Evolutionary conservation across 352 stramenopile genomes (phyloP).

Genomic region (Globisporangium abappressorium): DNA sequence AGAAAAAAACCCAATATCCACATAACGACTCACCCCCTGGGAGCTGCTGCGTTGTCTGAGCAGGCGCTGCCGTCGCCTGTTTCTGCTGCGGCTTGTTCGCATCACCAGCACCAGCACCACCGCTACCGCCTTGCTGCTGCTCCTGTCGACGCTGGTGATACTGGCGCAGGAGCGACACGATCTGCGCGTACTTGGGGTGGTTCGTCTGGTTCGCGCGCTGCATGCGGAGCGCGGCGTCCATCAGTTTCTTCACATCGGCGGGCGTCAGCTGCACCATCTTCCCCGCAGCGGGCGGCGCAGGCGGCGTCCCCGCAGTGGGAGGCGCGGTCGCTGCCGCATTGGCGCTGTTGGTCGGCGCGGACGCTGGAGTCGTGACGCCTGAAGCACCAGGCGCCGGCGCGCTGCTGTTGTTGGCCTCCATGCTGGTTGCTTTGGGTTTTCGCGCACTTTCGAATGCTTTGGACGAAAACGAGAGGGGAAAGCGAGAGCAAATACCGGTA

Average conservation of each 20-base stretch:
- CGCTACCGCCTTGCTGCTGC: conserved; percentile 19
- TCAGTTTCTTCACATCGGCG: conserved; percentile 79
- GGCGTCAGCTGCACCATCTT: conserved; percentile 40
- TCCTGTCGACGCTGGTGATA: conserved; percentile 52
- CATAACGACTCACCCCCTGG: not conserved
- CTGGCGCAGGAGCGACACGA: conserved; percentile 70
- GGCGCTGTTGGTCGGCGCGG: not conserved
- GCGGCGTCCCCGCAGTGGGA: not conserved
- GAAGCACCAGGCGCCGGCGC: not conserved
- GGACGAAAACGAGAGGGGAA: not conserved
- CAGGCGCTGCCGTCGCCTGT: not conserved
- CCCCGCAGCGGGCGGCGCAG: not conserved
- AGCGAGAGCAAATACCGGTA: too few species aligned
- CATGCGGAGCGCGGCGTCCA: conserved; percentile 82
- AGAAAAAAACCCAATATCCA: not conserved
- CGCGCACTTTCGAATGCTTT: not conserved
- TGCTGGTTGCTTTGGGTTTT: not conserved
- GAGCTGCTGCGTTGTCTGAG: conserved; percentile 1
- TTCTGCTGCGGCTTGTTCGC: conserved; percentile 3
- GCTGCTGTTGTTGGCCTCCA: not conserved
- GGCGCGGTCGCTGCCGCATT: not conserved
- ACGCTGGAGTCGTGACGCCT: too few species aligned
- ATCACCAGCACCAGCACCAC: not conserved
- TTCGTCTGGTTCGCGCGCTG: conserved; percentile 68
- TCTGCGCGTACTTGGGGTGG: conserved; percentile 86